These are phyloP conservation scores for Talaromyces sp. DNA, from an alignment of 2,329 filamentous ascomycete species.

Conservation along the genomic window DNA sequence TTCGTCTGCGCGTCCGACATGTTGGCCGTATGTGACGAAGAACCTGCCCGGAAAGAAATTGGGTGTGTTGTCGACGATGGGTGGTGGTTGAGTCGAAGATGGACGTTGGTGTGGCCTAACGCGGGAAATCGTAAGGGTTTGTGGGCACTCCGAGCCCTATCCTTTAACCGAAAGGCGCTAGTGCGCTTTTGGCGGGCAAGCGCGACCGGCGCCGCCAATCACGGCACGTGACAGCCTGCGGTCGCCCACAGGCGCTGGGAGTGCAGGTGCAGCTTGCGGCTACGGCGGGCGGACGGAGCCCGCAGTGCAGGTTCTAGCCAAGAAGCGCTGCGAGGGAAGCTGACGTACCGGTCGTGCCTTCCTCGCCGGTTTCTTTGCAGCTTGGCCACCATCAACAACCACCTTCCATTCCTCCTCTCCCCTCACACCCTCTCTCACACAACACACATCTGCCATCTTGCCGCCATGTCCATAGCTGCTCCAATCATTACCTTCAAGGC, in stretches of 20 bases:
- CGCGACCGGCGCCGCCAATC: constrained; percentile 1
- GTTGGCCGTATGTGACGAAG: constrained; percentile 44
- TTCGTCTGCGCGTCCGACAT: constrained; percentile 67
- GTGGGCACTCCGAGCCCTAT: constrained; percentile 41
- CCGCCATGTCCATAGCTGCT: constrained; percentile 68
- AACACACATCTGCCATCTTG: not conserved
- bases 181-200: constrained; percentile 25
- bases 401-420: not conserved
- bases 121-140: constrained; percentile 37
- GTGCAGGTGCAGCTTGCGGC: not conserved
- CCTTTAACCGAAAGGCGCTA: constrained; percentile 36
- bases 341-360: constrained; percentile 23
- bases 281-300: constrained; percentile 3
- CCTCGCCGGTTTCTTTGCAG: not conserved
- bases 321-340: constrained; percentile 8
- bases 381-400: not conserved
- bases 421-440: not conserved
- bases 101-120: constrained; percentile 32
- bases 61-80: constrained; percentile 37
- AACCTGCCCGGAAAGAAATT: constrained; percentile 27
- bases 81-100: constrained; percentile 36
- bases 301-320: not conserved
- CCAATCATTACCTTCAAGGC: constrained; percentile 97
- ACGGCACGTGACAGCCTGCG: constrained; percentile 11
- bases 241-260: not conserved